phyloP scores from a whole-genome alignment of 2,329 filamentous ascomycete genomes.

The Penicillium sp. region DNA sequence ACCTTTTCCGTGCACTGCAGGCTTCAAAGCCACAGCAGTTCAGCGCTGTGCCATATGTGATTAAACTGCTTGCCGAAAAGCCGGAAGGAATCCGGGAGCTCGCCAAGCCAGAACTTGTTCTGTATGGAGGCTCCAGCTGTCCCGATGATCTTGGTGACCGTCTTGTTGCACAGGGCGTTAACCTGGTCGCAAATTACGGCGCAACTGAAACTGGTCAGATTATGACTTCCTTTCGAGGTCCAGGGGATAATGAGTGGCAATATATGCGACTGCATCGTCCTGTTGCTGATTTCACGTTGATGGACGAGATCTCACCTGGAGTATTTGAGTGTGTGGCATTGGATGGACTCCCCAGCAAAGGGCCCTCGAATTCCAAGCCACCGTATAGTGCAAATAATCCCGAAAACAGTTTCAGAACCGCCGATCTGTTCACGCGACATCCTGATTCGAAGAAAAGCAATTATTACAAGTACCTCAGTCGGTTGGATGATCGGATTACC shows the following conservation, averaged over 20 bases:
- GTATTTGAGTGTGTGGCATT: constrained; percentile 37
- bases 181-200: constrained; percentile 38
- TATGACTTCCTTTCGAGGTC: constrained; percentile 54
- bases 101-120: constrained; percentile 45
- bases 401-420: constrained; percentile 57
- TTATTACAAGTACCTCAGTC: constrained; percentile 39
- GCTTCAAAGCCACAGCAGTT: constrained; percentile 35
- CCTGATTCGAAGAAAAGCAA: constrained; percentile 38
- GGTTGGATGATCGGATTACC: constrained; percentile 46
- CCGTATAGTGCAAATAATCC: constrained; percentile 27
- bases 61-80: constrained; percentile 57
- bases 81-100: constrained; percentile 49
- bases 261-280: constrained; percentile 47
- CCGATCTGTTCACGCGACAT: constrained; percentile 45
- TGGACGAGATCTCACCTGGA: constrained; percentile 34
- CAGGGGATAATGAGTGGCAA: constrained; percentile 55
- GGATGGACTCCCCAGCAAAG: constrained; percentile 34
- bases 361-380: constrained; percentile 43
- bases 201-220: constrained; percentile 57
- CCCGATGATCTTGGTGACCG: constrained; percentile 55
- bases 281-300: constrained; percentile 41
- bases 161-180: constrained; percentile 49
- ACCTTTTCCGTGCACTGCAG: constrained; percentile 35
- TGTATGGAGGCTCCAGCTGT: constrained; percentile 53
- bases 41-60: constrained; percentile 57